These are phyloP conservation scores for Ephemerocybe angulata DNA, from an alignment of 768 basidiomycete species.

Conservation along the genomic window DNA sequence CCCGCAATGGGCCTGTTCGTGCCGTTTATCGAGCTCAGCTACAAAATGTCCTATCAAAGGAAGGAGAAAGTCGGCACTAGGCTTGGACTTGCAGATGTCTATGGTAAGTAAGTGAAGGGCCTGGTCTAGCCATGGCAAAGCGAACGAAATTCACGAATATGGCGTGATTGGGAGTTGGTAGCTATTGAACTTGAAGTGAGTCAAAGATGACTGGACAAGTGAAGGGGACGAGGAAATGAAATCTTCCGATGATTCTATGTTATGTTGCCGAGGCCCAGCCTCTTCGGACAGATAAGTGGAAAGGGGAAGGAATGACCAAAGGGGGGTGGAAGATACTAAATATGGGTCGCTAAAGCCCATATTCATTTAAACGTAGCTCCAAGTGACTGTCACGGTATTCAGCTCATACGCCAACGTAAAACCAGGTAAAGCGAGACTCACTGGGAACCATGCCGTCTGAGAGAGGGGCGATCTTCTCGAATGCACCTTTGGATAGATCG, in stretches of 20 bases:
- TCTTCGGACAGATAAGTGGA: not conserved
- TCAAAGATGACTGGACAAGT: not conserved
- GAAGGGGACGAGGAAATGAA: not conserved
- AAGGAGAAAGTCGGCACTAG: not conserved
- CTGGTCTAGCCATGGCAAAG: not conserved
- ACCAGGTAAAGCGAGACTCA: slow-evolving; percentile 29
- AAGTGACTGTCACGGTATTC: slow-evolving; percentile 28
- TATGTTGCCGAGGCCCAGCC: not conserved
- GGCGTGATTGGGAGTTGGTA: not conserved
- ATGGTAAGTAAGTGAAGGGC: slow-evolving; percentile 8
- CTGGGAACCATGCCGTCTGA: slow-evolving; percentile 55
- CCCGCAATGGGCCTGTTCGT: no score
- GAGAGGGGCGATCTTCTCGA: slow-evolving; percentile 50
- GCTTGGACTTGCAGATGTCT: not conserved
- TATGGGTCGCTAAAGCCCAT: no score
- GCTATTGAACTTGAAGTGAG: not conserved
- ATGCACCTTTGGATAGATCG: slow-evolving; percentile 69
- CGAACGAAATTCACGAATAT: not conserved
- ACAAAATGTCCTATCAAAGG: no score
- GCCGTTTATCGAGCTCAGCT: no score
- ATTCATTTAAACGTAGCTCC: slow-evolving; percentile 29
- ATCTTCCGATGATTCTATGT: no score
- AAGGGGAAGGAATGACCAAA: slow-evolving; percentile 24
- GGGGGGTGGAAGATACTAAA: no score
- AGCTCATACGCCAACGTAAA: not conserved